phyloP scores from a whole-genome alignment of 768 basidiomycete genomes.

The Tylopilus cervinicoccineus region DNA sequence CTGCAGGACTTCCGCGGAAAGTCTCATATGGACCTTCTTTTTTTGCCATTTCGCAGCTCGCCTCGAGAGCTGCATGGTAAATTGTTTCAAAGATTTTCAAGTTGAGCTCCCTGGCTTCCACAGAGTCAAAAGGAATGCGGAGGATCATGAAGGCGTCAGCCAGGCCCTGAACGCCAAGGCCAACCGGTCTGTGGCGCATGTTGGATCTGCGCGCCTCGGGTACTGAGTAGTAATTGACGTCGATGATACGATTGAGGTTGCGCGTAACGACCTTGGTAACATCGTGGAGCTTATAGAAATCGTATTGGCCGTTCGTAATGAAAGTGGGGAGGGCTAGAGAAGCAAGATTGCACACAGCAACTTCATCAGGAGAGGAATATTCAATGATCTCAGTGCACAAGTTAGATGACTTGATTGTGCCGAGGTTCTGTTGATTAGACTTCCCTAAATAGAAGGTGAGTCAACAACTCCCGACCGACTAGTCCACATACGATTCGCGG shows the following conservation, averaged over 20 bases:
- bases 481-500: slow-evolving; percentile 71
- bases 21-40: slow-evolving; percentile 82
- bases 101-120: slow-evolving; percentile 83
- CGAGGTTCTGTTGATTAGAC: slow-evolving; percentile 97
- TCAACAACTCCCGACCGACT: neutral
- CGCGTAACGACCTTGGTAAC: slow-evolving; percentile 88
- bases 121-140: slow-evolving; percentile 92
- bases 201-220: slow-evolving; percentile 89
- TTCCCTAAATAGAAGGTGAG: slow-evolving; percentile 54
- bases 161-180: slow-evolving; percentile 95
- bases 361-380: slow-evolving; percentile 96
- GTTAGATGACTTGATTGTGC: slow-evolving; percentile 99
- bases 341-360: slow-evolving; percentile 97
- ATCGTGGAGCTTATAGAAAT: slow-evolving; percentile 94
- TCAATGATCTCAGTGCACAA: slow-evolving; percentile 99
- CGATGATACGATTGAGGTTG: slow-evolving; percentile 94
- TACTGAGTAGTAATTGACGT: slow-evolving; percentile 93
- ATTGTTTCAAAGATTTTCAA: slow-evolving; percentile 98
- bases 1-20: slow-evolving; percentile 88
- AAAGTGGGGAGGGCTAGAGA: slow-evolving; percentile 94
- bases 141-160: slow-evolving; percentile 98
- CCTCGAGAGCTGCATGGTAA: slow-evolving; percentile 91
- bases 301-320: slow-evolving; percentile 76
- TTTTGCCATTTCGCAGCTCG: slow-evolving; percentile 82
- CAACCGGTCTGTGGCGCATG: slow-evolving; percentile 96